phyloP scores from a whole-genome alignment of 164 flowering plant genomes.

The Houttuynia cordata region DNA sequence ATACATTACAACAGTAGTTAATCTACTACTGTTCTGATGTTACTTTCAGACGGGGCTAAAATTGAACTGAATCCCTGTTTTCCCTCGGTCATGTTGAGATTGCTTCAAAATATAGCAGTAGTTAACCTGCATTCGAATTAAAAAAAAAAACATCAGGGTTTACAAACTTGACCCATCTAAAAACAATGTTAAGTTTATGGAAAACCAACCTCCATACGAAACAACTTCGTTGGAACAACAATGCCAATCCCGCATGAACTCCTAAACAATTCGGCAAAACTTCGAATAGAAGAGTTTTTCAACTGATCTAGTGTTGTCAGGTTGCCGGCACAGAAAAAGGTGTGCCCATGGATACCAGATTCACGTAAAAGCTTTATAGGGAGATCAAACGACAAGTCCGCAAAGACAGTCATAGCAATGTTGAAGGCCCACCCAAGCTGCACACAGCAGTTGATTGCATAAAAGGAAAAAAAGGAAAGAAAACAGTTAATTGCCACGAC shows the following conservation, averaged over 20 bases:
- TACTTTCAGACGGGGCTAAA: slow-evolving; percentile 10
- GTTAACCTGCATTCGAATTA: slow-evolving; percentile 54
- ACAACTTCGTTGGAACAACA: slow-evolving; percentile 64
- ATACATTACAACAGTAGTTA: no score
- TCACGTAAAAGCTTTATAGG: slow-evolving; percentile 65
- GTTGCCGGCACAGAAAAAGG: slow-evolving; percentile 74
- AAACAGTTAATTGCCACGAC: no score
- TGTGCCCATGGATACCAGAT: slow-evolving; percentile 80
- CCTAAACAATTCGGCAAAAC: slow-evolving; percentile 59
- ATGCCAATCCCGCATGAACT: slow-evolving; percentile 64
- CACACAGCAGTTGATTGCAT: slow-evolving; percentile 91
- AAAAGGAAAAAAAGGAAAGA: no score
- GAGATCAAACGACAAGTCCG: slow-evolving; percentile 82
- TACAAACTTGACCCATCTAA: not conserved
- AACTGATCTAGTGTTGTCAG: slow-evolving; percentile 47
- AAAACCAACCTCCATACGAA: slow-evolving; percentile 83
- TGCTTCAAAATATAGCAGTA: slow-evolving; percentile 73
- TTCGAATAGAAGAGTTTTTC: no score
- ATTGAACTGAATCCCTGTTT: slow-evolving; percentile 68
- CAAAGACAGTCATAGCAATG: slow-evolving; percentile 82
- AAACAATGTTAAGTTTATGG: not conserved
- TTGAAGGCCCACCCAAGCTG: slow-evolving; percentile 57
- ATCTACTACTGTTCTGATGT: not conserved
- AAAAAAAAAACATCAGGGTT: not conserved
- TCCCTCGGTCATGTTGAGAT: slow-evolving; percentile 57